Evolutionary conservation across 106 monocot species (phyloP), one percentile per base, ranked within the genome.

Genomic region (Dactylorhiza incarnata): DNA sequence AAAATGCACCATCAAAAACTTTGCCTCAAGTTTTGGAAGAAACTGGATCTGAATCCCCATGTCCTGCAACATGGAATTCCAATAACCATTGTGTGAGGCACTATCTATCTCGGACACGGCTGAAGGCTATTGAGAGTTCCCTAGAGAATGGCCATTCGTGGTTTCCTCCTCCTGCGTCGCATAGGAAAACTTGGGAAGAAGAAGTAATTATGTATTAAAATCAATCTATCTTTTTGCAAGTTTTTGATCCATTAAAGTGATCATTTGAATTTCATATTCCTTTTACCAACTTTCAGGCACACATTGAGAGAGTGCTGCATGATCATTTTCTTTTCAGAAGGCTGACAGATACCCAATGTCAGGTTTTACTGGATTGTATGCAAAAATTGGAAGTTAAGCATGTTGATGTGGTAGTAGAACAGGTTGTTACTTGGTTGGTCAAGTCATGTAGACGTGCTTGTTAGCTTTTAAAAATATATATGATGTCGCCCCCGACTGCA

Each of bases 281-380:
- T n/a, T n/a, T n/a, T n/a, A n/a, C n/a, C n/a, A n/a, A n/a, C n/a
- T n/a, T n/a, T n/a, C n/a, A n/a, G n/a, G n/a, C n/a, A n/a, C n/a
- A n/a, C n/a, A n/a, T n/a, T n/a, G n/a, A n/a, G n/a, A n/a, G n/a
- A n/a, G n/a, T n/a, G n/a, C n/a, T n/a, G 56, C 90, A 79, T 48
- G 94, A 89, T 47, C 97, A 97, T 86, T 97, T 97, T 79, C 86
- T 97, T 73, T 97, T 97, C 78, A 91, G 94, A 83, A 91, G 72
- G 82, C 90, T 97, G 19, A 91, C 97, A 23, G 97, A 94, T 73
- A 91, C 91, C 48, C 97, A 97, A 56, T 81, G 89, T 61, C 93
- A 94, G 44, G 97, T 97, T 71, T 81, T 94, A 59, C 78, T 97
- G 76, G 97, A 97, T 78, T 97, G 97, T 82, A 91, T 97, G 97